A percentile compares a stretch with the other conserved stretches of the same genome.
These are phyloP conservation scores for Sugiyamaella japonica DNA, from an alignment of 1,139 yeast genomes.

Conservation along the genomic window DNA sequence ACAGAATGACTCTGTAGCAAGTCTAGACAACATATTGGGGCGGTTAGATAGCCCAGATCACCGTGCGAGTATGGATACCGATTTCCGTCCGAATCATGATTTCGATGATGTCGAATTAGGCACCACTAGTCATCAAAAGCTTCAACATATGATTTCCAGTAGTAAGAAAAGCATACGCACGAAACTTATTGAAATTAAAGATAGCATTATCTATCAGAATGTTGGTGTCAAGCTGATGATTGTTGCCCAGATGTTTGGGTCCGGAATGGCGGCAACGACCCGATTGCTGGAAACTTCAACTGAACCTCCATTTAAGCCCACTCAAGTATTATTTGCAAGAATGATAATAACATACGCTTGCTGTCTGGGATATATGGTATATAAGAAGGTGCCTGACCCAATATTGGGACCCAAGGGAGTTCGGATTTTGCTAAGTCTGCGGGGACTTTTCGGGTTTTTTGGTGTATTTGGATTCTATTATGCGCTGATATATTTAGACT, in stretches of 20 bases:
- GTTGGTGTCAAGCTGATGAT: slow-evolving; percentile 32
- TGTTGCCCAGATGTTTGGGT: slow-evolving; percentile 61
- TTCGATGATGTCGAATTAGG: slow-evolving; percentile 8
- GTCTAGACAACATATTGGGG: slow-evolving; percentile 1
- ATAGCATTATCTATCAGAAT: slow-evolving; percentile 18
- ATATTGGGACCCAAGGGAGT: slow-evolving; percentile 70
- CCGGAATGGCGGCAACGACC: slow-evolving; percentile 73
- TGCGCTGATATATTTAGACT: slow-evolving; percentile 68
- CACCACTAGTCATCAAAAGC: neutral
- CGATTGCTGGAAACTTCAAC: slow-evolving; percentile 67
- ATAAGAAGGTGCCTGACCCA: slow-evolving; percentile 52
- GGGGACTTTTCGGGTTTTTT: slow-evolving; percentile 75
- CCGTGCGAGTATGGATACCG: neutral
- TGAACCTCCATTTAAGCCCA: slow-evolving; percentile 65
- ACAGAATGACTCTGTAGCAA: neutral
- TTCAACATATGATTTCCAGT: neutral
- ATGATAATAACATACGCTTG: slow-evolving; percentile 70
- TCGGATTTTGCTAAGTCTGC: slow-evolving; percentile 54
- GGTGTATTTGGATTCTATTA: slow-evolving; percentile 79
- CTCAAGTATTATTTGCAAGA: slow-evolving; percentile 72
- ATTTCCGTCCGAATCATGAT: neutral
- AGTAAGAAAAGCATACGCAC: slow-evolving; percentile 7
- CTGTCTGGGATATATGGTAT: slow-evolving; percentile 56
- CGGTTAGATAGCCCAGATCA: neutral
- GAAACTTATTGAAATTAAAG: slow-evolving; percentile 7